Evolutionary conservation across 169 alveolate species (phyloP).

Genomic region (Plasmodium sp.): DNA sequence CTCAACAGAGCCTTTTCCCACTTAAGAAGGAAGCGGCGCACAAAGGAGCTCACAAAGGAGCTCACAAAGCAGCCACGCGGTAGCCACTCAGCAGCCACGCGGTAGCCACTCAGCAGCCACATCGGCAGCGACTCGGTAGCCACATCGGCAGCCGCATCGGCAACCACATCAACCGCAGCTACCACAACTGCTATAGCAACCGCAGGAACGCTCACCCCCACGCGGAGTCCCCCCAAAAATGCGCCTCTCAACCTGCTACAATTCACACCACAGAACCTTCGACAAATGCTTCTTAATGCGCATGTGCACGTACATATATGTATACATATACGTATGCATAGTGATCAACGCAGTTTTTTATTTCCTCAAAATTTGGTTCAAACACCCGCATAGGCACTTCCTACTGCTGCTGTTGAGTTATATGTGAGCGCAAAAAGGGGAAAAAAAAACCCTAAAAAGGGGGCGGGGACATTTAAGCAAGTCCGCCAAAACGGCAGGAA

Average conservation of each 20-base stretch:
- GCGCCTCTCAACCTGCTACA: background rate
- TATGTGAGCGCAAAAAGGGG: background rate
- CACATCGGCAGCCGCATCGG: background rate
- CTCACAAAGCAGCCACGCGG: too few relatives aligned
- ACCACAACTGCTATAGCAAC: background rate
- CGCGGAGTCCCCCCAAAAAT: background rate
- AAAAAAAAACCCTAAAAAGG: background rate
- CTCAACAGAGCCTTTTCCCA: background rate
- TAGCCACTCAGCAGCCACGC: background rate
- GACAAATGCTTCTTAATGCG: background rate
- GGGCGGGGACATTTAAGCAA: background rate
- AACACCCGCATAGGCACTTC: background rate
- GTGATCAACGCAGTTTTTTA: background rate
- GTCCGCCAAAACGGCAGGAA: background rate
- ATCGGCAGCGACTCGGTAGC: background rate
- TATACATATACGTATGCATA: conserved; percentile 10
- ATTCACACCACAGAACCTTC: background rate
- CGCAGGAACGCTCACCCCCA: background rate
- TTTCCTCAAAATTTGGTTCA: background rate
- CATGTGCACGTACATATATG: background rate
- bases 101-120: background rate
- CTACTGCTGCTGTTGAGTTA: background rate
- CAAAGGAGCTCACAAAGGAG: background rate
- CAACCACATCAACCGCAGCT: background rate
- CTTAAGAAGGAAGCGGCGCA: background rate